Evolutionary conservation across 208 protist genomes (phyloP), one percentile per base, ranked within the genome.

Genomic region (Trypanosoma brucei): DNA sequence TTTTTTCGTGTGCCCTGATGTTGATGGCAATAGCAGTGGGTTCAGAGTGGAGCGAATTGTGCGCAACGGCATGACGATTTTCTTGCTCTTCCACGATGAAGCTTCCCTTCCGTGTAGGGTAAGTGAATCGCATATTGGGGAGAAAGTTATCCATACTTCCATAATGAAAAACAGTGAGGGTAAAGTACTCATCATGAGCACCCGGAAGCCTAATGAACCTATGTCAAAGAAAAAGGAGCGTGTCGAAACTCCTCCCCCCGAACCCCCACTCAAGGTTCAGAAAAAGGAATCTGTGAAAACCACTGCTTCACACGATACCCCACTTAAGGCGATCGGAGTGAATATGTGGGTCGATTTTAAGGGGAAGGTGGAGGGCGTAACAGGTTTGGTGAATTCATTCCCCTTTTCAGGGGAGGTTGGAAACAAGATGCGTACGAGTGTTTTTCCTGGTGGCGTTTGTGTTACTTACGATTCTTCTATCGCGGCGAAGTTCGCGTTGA

Each of bases 381-480:
- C 33, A 3, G 70, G 85, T 54, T 62, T 91, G 11, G 65, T 67
- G 30, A 61, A 59, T 14, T 72, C 76, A 13, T 83, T 85, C 49
- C 70, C 87, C 0, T 86, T 91, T 59, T 37, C 57, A 14, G 39
- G 56, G 2, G 72, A 83, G 7, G 52, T 53, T 50, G 59, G 45
- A 7, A 49, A 53, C 30, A 59, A 68, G 5, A 68, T 88, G 55
- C 78, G 75, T n/a, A 92, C 88, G 38, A 69, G 74, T 42, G 85
- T 94, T 13, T 86, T 94, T 55, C 60, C 71, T 39, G 72, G 86
- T 68, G 84, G 88, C 57, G 73, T 70, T 9, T 91, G 82, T 40
- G 84, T 87, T 11, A 92, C 88, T n/a, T 92, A 94, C 62, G 77
- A 80, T 22, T 55, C 78, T 6, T 69, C 79, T 9, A 84, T 76